Conservation (phyloP, 495 filamentous ascomycete genomes). For the Echria macrotheca region DNA sequence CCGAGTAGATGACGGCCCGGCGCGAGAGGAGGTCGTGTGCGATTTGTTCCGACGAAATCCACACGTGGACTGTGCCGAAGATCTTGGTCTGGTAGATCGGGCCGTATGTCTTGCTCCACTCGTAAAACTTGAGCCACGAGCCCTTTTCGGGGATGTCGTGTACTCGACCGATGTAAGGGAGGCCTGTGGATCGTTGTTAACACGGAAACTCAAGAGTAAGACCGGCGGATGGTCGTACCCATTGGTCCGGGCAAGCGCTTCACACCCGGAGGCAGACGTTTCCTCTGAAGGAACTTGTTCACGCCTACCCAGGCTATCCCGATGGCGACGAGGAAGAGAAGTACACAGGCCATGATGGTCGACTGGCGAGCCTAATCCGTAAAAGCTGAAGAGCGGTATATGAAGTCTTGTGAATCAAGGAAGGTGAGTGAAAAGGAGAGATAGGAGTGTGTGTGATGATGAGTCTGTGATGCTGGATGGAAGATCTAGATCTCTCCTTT, state of each 20-base stretch:
- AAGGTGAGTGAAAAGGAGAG: no score
- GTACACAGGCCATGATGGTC: no score
- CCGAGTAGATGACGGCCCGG: constrained; percentile 54
- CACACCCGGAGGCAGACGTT: constrained; percentile 5
- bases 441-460: no score
- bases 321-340: background rate
- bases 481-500: no score
- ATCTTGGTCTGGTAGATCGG: constrained; percentile 57
- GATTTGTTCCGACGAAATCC: constrained; percentile 53
- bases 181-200: constrained; percentile 19
- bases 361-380: no score
- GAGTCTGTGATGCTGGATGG: no score
- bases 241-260: background rate
- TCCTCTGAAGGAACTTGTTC: constrained; percentile 4
- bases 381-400: no score
- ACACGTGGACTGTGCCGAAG: constrained; percentile 52
- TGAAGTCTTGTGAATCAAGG: no score
- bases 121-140: constrained; percentile 53
- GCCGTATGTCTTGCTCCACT: constrained; percentile 59
- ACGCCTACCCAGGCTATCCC: constrained; percentile 4
- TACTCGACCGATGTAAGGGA: constrained; percentile 53
- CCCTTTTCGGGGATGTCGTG: constrained; percentile 50
- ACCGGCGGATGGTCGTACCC: no score
- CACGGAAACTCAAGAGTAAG: no score
- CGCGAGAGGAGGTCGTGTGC: constrained; percentile 57